These are phyloP conservation scores for Venustampulla echinocandica DNA, from an alignment of 495 filamentous ascomycete species.

Conservation along the genomic window DNA sequence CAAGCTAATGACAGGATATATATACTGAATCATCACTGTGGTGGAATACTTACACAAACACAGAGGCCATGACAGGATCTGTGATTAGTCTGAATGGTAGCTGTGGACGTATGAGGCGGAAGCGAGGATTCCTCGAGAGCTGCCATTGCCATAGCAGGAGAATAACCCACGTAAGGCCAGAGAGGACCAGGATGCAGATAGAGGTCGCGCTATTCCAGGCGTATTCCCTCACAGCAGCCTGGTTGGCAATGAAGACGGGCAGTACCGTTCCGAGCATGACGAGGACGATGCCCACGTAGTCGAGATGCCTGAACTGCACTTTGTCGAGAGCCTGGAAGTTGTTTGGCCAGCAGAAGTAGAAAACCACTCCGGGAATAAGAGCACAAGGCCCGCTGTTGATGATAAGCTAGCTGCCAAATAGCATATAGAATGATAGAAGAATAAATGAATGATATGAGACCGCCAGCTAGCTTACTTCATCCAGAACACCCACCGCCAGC, in stretches of 20 bases:
- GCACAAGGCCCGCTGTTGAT: slow-evolving; percentile 3
- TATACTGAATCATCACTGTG: neutral
- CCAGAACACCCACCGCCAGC: slow-evolving; percentile 44
- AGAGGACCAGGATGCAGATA: slow-evolving; percentile 1
- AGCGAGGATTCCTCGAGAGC: neutral
- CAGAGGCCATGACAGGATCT: slow-evolving; percentile 2
- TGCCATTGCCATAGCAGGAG: neutral
- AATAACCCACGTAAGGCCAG: neutral
- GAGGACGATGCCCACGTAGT: slow-evolving; percentile 48
- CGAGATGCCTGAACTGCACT: slow-evolving; percentile 32
- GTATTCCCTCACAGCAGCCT: slow-evolving; percentile 33
- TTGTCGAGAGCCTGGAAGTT: neutral
- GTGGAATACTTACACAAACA: slow-evolving; percentile 2
- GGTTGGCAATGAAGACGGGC: slow-evolving; percentile 46
- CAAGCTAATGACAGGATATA: neutral
- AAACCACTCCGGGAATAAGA: neutral
- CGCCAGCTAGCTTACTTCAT: slow-evolving; percentile 32
- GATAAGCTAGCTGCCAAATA: slow-evolving; percentile 26
- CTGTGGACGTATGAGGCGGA: slow-evolving; percentile 1
- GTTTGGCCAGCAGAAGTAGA: slow-evolving; percentile 3
- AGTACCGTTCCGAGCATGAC: slow-evolving; percentile 45
- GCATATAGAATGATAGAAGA: slow-evolving; percentile 8
- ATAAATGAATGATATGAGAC: neutral
- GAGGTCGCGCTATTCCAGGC: slow-evolving; percentile 1
- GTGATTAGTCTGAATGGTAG: slow-evolving; percentile 1